Conservation (phyloP, 2,329 filamentous ascomycete species). For the Chaetomium globosum region DNA sequence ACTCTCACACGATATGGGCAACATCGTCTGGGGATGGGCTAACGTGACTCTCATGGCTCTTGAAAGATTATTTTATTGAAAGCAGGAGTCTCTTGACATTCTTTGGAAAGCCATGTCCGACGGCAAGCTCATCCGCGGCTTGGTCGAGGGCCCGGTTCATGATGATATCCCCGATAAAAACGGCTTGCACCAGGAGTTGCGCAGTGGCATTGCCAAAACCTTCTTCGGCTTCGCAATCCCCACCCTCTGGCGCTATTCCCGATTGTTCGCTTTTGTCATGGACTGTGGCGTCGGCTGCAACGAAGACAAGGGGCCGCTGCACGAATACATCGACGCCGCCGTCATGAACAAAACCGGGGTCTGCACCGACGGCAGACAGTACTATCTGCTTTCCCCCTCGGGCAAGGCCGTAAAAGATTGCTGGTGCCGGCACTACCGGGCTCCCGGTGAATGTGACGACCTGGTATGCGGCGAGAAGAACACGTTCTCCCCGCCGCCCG, state of each 20-base stretch:
- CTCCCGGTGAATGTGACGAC: neutral
- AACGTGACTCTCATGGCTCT: too few relatives aligned
- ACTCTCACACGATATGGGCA: too few relatives aligned
- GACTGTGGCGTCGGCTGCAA: conserved; percentile 41
- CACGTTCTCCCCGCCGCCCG: conserved; percentile 39
- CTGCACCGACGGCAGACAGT: conserved; percentile 39
- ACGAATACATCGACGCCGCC: conserved; percentile 36
- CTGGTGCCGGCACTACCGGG: conserved; percentile 33
- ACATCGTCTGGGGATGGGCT: too few relatives aligned
- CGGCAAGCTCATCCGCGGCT: too few relatives aligned
- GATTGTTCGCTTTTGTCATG: conserved; percentile 40
- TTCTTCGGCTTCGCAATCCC: conserved; percentile 43
- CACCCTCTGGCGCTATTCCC: conserved; percentile 38
- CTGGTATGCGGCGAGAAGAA: neutral
- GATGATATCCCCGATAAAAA: neutral
- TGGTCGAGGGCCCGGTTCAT: too few relatives aligned
- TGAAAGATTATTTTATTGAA: too few relatives aligned
- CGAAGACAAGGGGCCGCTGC: conserved; percentile 27
- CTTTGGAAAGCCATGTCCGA: too few relatives aligned
- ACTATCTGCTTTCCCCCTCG: conserved; percentile 40
- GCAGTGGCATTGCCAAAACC: conserved; percentile 30
- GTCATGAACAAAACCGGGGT: conserved; percentile 34
- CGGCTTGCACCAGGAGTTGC: too few relatives aligned
- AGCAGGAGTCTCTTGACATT: too few relatives aligned
- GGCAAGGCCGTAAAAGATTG: too few relatives aligned